Evolutionary conservation across 306 rosid species (phyloP), one percentile per base, ranked within the genome.

Genomic region (Gleditsia sinensis): DNA sequence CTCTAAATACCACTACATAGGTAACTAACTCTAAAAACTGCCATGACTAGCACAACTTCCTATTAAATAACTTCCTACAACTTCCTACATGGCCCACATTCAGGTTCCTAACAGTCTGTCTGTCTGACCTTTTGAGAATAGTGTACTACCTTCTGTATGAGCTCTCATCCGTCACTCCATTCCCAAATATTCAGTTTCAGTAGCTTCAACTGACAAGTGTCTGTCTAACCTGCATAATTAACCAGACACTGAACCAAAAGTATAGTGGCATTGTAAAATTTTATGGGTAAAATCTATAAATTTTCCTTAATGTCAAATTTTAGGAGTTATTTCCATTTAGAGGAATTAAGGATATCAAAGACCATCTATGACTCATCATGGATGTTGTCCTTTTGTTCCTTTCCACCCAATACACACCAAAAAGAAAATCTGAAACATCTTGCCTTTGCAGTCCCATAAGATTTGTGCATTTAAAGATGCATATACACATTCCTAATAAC

Each of bases 401-500:
- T 74, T 5, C 49, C 33, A n/a, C 61, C 21, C 5, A 51, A 54
- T 33, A 33, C n/a, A n/a, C n/a, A n/a, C n/a, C n/a, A 19, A 24
- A 19, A 32, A 8, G 51, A 34, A 54, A n/a, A 7, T 71, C 40
- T 28, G 39, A 66, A 75, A 33, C n/a, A 3, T 33, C 37, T 74
- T 50, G 61, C 70, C 36, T 27, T 21, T 74, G 62, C 14, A 42
- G 63, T 16, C 45, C 3, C 56, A 25, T 39, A 6, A 23, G 28
- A 39, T 9, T 36, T 42, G 71, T 51, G 55, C 20, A 42, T 50
- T 48, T 21, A 46, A 23, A 32, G 69, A 76, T 71, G 23, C 3
- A 16, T 66, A 71, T 57, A 36, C 49, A 70, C 25, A 51, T 75
- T 48, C 2, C 28, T 69, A 28, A 43, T 39, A 12, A 53, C 69